Conservation (phyloP, 257 asterid species). For the Solanum medicagineum region DNA sequence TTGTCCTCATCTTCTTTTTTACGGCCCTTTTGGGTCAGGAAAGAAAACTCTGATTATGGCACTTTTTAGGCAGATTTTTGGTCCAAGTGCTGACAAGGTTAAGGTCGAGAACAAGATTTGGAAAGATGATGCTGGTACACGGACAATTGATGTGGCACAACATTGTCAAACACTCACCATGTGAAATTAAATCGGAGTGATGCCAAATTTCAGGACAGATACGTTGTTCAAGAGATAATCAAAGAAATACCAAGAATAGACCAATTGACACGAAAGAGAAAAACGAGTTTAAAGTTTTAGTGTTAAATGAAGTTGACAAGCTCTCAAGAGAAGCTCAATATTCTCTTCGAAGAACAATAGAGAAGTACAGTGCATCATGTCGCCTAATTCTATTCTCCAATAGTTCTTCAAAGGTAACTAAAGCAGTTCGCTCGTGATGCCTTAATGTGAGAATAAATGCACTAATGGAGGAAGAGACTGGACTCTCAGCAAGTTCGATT, state of each 20-base stretch:
- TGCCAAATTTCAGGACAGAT: constrained; percentile 91
- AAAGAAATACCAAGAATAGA: constrained; percentile 94
- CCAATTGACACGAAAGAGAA: constrained; percentile 84
- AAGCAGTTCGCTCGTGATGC: constrained; percentile 98
- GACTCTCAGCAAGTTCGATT: too few relatives aligned
- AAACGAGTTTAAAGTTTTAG: constrained; percentile 89
- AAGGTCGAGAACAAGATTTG: constrained; percentile 90
- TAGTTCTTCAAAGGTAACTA: constrained; percentile 94
- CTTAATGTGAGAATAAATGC: constrained; percentile 80
- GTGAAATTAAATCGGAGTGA: constrained; percentile 88
- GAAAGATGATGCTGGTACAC: constrained; percentile 86
- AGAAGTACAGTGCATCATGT: constrained; percentile 89
- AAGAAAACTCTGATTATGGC: constrained; percentile 98
- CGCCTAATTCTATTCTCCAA: constrained; percentile 87
- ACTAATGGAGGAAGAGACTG: constrained; percentile 55
- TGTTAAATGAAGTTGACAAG: constrained; percentile 92
- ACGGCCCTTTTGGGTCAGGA: constrained; percentile 93
- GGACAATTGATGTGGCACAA: constrained; percentile 81
- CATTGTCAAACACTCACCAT: constrained; percentile 70
- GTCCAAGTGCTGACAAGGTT: constrained; percentile 90
- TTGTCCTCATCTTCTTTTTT: constrained; percentile 91
- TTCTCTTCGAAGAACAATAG: constrained; percentile 98
- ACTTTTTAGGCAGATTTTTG: constrained; percentile 84
- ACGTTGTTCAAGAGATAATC: constrained; percentile 93
- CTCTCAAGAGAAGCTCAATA: constrained; percentile 99